A percentile compares a stretch with the other conserved stretches of the same genome.
These are phyloP conservation scores for Fusarium annulatum DNA, from an alignment of 2,329 filamentous ascomycete genomes.

Conservation along the genomic window DNA sequence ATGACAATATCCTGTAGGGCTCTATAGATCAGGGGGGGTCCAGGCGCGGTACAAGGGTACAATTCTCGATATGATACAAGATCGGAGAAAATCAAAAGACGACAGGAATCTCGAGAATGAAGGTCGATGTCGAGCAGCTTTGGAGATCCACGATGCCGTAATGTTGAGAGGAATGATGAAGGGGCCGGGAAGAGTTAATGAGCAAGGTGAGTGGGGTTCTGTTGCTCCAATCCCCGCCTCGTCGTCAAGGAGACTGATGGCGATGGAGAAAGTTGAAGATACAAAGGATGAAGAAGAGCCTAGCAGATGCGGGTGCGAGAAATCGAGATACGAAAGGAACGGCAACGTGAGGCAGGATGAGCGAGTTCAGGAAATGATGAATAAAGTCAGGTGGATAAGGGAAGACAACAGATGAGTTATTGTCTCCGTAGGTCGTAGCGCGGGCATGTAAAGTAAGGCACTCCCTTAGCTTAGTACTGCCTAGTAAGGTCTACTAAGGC, in stretches of 20 bases:
- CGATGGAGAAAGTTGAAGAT: constrained; percentile 5
- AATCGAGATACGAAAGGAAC: neutral
- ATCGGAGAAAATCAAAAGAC: neutral
- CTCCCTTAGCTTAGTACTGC: neutral
- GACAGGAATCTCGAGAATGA: neutral
- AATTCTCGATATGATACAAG: constrained; percentile 8
- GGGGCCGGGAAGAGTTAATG: constrained; percentile 24
- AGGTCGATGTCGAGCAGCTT: constrained; percentile 7
- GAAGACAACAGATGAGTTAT: constrained; percentile 9
- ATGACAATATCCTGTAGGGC: constrained; percentile 20
- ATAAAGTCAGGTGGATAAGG: constrained; percentile 9
- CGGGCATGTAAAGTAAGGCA: neutral
- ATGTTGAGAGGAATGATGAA: constrained; percentile 28
- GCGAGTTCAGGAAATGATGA: constrained; percentile 4
- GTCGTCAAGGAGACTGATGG: constrained; percentile 14
- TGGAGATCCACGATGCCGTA: constrained; percentile 8
- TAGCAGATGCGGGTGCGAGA: constrained; percentile 1
- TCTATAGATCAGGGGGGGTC: constrained; percentile 13
- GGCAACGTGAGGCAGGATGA: neutral
- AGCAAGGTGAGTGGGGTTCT: constrained; percentile 37
- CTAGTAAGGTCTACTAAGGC: neutral
- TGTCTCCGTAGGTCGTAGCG: constrained; percentile 1
- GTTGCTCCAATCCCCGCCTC: constrained; percentile 36
- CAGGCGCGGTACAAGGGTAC: neutral
- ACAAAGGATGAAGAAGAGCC: constrained; percentile 1